These are phyloP conservation scores for Microcos paniculata DNA, from an alignment of 345 rosid species.

Conservation along the genomic window DNA sequence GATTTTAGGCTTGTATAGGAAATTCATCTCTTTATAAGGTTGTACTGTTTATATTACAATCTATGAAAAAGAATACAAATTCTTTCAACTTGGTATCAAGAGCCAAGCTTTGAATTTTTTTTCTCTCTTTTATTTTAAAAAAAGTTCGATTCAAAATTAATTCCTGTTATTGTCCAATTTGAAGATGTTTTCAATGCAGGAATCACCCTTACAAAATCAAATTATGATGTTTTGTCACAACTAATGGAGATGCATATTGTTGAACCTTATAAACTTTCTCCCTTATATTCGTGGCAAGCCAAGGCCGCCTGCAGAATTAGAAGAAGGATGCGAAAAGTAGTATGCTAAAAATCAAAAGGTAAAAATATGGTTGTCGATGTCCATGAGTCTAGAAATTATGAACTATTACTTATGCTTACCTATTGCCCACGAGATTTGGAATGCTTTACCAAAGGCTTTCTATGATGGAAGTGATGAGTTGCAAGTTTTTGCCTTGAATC, in stretches of 20 bases:
- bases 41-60: too few relatives aligned
- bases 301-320: background rate
- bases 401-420: background rate
- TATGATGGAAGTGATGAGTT: too few relatives aligned
- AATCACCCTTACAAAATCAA: background rate
- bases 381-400: background rate
- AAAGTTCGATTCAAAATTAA: too few relatives aligned
- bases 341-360: slow-evolving; percentile 8
- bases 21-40: too few relatives aligned
- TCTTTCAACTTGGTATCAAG: too few relatives aligned
- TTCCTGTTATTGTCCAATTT: background rate
- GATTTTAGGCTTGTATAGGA: too few relatives aligned
- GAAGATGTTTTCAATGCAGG: background rate
- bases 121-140: too few relatives aligned
- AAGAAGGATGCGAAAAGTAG: background rate
- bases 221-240: background rate
- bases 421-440: background rate
- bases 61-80: too few relatives aligned
- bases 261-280: background rate
- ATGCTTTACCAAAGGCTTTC: background rate
- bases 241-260: slow-evolving; percentile 1
- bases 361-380: background rate
- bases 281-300: background rate
- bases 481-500: too few relatives aligned
- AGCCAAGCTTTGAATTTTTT: too few relatives aligned